Percentiles rank a stretch among this genome's conserved stretches.
These are phyloP conservation scores for Euclidium syriacum DNA, from an alignment of 345 rosid genomes.

Conservation along the genomic window DNA sequence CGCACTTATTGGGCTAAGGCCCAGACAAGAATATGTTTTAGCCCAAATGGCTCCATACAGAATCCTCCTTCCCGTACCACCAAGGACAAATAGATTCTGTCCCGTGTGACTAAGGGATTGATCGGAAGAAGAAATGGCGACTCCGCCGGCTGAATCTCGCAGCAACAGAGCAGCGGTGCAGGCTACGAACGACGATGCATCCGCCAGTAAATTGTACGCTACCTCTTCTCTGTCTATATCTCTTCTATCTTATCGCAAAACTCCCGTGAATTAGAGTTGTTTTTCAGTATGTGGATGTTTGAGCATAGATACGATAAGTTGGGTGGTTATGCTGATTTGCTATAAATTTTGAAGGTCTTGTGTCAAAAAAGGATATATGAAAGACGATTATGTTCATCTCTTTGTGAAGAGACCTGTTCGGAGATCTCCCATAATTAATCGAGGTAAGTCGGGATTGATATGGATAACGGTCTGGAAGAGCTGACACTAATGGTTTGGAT, in stretches of 20 bases:
- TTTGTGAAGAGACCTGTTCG: constrained; percentile 86
- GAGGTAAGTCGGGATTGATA: constrained; percentile 43
- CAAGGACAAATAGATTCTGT: no score
- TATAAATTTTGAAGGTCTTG: constrained; percentile 59
- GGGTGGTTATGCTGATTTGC: neutral
- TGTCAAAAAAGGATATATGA: constrained; percentile 81
- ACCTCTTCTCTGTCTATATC: neutral
- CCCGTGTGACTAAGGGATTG: no score
- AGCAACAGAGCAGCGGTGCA: constrained; percentile 89
- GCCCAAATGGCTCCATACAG: neutral
- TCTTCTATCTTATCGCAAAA: neutral
- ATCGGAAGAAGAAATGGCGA: constrained; percentile 33
- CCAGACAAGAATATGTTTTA: neutral
- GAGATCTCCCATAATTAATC: constrained; percentile 90
- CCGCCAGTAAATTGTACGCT: constrained; percentile 78
- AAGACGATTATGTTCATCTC: constrained; percentile 76
- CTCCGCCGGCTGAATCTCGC: constrained; percentile 41
- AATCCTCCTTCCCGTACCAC: neutral
- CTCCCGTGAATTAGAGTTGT: neutral
- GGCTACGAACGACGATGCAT: constrained; percentile 95
- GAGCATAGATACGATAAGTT: neutral
- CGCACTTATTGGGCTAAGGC: neutral
- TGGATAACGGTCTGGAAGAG: neutral
- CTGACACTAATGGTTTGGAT: neutral
- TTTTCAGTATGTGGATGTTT: neutral